Base-by-base conservation (phyloP, 306 rosid species). In the Abrus precatorius region DNA sequence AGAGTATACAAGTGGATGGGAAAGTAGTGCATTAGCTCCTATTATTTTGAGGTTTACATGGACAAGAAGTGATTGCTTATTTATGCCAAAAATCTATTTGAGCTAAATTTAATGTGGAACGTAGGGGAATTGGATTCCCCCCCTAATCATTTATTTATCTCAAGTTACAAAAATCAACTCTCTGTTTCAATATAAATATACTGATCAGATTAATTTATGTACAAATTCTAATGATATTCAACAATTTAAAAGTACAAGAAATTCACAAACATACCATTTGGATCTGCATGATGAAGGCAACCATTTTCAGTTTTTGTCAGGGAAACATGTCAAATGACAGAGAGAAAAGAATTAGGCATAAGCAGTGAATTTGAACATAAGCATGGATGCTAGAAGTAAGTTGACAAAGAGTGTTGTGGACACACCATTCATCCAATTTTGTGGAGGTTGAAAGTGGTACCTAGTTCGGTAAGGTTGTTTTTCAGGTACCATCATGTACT, bases 391-490 rank as follows among this genome's bases (percentile, higher is more conserved):
- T 43, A 38, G 13, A 63, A 48, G 20, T 7, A 28, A 30, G 68
- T 76, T 38, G 29, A 62, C 41, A 7, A 1, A 38, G 62, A 44
- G 28, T 38, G 56, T 1, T 49, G 50, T 3, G 34, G 10, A 45
- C 69, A 29, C 84, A 84, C 90, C 90, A 20, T 87, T 87, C 83
- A 87, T 82, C 90, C 90, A 87, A 53, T 87, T 84, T 38, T 56
- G 57, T 50, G 20, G 61, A 41, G 89, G 84, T 75, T 79, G 86
- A 72, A 86, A 86, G 55, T 86, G 89, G 9, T 69, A 86, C 32
- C 69, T 52, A 36, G 83, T 79, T 79, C 86, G 13, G 13, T 69
- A 86, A 28, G 84, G 86, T 47, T 86, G 86, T 0, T 56, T 84
- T 53, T 86, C 72, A 50, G 45, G 60, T 69, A 53, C 54, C 10